These are phyloP conservation scores for Phylloporus scabripes DNA, from an alignment of 768 basidiomycete species.

Conservation along the genomic window DNA sequence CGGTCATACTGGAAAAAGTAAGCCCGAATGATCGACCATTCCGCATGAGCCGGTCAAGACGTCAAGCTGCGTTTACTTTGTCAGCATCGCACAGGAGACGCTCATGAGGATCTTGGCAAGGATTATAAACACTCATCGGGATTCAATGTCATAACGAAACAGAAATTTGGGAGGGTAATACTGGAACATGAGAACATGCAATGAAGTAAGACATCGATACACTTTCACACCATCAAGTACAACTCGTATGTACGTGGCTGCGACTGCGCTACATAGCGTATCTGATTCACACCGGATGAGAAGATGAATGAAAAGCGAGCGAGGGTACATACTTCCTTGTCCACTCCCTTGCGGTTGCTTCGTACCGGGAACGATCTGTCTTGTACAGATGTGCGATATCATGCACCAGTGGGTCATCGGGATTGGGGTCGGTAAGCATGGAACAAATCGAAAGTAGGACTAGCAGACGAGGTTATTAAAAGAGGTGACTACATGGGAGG, in stretches of 20 bases:
- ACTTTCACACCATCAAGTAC: conserved; percentile 28
- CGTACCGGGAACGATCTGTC: conserved; percentile 96
- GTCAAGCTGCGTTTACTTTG: background rate
- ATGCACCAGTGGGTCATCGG: conserved; percentile 97
- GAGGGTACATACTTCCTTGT: conserved; percentile 81
- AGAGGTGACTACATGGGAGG: background rate
- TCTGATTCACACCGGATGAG: conserved; percentile 19
- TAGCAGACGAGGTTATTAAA: conserved; percentile 26
- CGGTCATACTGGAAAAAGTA: background rate
- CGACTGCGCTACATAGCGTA: conserved; percentile 48
- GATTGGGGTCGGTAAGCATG: conserved; percentile 99
- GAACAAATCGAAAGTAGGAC: conserved; percentile 98
- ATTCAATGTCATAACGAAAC: conserved; percentile 18
- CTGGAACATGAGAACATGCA: conserved; percentile 31
- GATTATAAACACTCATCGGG: conserved; percentile 14
- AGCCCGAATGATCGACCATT: background rate
- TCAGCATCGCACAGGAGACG: background rate
- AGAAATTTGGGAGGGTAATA: conserved; percentile 24
- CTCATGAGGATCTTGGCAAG: background rate
- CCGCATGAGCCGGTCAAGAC: background rate
- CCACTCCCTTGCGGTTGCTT: conserved; percentile 98
- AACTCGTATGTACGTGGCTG: conserved; percentile 25
- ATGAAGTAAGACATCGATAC: conserved; percentile 31
- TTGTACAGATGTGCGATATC: conserved; percentile 99
- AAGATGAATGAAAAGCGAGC: background rate